Conservation (phyloP, 352 stramenopile species). For the Globisporangium lucens region DNA sequence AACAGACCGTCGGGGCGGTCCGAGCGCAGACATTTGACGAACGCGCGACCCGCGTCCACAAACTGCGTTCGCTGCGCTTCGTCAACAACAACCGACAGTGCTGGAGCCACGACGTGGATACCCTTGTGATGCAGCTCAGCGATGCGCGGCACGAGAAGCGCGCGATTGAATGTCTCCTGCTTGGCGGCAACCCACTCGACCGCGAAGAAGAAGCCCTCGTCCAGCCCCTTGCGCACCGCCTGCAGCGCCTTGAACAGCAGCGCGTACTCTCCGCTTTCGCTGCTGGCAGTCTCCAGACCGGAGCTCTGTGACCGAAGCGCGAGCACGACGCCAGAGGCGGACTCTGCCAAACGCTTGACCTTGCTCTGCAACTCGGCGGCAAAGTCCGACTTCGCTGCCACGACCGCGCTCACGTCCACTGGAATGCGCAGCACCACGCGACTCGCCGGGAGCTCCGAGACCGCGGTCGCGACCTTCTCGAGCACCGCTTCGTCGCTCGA, state of each 20-base stretch:
- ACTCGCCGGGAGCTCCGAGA: conserved; percentile 57
- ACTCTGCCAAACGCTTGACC: conserved; percentile 32
- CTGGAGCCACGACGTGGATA: conserved; percentile 50
- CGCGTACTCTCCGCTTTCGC: conserved; percentile 17
- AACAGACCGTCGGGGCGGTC: conserved; percentile 91
- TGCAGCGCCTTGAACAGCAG: conserved; percentile 30
- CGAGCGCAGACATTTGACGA: conserved; percentile 82
- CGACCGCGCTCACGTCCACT: conserved; percentile 31
- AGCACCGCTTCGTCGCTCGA: conserved; percentile 46
- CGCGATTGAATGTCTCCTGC: conserved; percentile 21
- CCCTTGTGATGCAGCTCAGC: conserved; percentile 57
- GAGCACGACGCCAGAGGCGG: conserved; percentile 45
- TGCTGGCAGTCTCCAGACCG: conserved; percentile 18
- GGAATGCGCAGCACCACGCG: conserved; percentile 63
- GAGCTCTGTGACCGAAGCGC: conserved; percentile 26
- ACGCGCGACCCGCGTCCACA: conserved; percentile 41
- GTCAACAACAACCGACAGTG: conserved; percentile 22
- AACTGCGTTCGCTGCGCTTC: conserved; percentile 21
- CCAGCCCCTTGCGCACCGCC: conserved; percentile 34
- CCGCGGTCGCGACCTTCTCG: conserved; percentile 46
- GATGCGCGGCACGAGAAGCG: conserved; percentile 37
- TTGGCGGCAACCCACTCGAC: conserved; percentile 36
- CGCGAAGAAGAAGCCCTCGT: conserved; percentile 52
- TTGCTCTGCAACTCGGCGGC: conserved; percentile 25
- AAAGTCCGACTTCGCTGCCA: conserved; percentile 1